These are phyloP conservation scores for Plantago ovata DNA, from an alignment of 257 asterid genomes.

Conservation along the genomic window DNA sequence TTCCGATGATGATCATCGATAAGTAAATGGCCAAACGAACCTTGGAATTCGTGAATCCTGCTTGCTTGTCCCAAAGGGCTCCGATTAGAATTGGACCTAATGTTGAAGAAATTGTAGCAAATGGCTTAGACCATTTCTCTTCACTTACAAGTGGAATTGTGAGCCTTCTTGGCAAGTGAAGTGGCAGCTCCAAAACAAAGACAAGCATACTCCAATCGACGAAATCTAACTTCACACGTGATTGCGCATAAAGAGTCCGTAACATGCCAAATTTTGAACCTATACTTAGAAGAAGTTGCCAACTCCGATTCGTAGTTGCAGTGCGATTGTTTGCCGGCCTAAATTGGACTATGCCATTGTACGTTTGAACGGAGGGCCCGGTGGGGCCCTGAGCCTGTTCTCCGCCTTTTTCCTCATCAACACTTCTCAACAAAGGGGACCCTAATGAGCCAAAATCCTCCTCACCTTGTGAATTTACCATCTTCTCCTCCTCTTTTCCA, in stretches of 20 bases:
- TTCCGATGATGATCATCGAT: conserved; percentile 29
- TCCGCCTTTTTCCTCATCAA: conserved; percentile 41
- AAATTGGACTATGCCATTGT: no score
- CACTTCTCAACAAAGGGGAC: conserved; percentile 37
- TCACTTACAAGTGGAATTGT: conserved; percentile 65
- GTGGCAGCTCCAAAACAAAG: conserved; percentile 49
- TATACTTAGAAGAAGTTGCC: not conserved
- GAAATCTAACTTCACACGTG: not conserved
- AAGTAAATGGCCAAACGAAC: conserved; percentile 20
- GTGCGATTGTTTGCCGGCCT: no score
- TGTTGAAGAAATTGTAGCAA: conserved; percentile 38
- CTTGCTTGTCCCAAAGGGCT: conserved; percentile 29
- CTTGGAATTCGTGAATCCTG: conserved; percentile 3
- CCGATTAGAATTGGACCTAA: conserved; percentile 54
- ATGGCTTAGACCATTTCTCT: conserved; percentile 65
- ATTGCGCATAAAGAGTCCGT: not conserved
- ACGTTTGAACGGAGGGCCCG: no score
- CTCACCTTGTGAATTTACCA: not conserved
- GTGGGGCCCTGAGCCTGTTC: not conserved
- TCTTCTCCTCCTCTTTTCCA: conserved; percentile 26
- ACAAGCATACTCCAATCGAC: conserved; percentile 5
- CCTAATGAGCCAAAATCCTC: conserved; percentile 21
- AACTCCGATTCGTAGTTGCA: no score
- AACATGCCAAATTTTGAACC: not conserved
- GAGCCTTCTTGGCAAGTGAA: conserved; percentile 60